These are phyloP conservation scores for Pyropia yezoensis DNA, from an alignment of 23 red algal species.

Conservation along the genomic window DNA sequence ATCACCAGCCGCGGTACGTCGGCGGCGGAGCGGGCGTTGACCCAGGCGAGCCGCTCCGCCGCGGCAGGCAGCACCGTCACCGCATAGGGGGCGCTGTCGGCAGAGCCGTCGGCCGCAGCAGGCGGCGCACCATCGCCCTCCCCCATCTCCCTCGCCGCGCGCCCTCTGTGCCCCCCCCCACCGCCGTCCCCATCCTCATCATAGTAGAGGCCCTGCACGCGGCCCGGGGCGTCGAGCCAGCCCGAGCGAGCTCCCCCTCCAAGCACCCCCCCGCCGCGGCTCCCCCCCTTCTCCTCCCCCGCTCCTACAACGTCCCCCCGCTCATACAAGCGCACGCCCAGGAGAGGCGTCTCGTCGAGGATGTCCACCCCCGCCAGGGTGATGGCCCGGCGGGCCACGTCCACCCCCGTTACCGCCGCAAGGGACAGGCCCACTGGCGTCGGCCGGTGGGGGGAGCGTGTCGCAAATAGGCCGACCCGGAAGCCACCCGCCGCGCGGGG, in stretches of 20 bases:
- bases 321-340: slow-evolving; percentile 27
- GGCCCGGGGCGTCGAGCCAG: slow-evolving; percentile 42
- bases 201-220: slow-evolving; percentile 43
- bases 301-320: not conserved
- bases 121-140: too few species aligned
- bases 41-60: slow-evolving; percentile 23
- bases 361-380: slow-evolving; percentile 23
- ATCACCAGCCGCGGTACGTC: slow-evolving; percentile 19
- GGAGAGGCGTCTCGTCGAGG: slow-evolving; percentile 57
- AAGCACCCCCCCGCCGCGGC: not conserved
- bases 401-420: slow-evolving; percentile 20
- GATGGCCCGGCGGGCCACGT: slow-evolving; percentile 1
- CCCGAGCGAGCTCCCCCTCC: slow-evolving; percentile 12
- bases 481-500: slow-evolving; percentile 48
- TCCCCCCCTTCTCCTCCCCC: too few species aligned
- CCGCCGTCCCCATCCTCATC: slow-evolving; percentile 6
- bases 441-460: slow-evolving; percentile 44
- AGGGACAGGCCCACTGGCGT: slow-evolving; percentile 45
- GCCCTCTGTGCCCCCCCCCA: not conserved
- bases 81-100: not conserved
- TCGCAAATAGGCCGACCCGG: slow-evolving; percentile 58
- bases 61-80: slow-evolving; percentile 8
- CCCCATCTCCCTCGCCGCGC: not conserved
- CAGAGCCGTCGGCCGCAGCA: too few species aligned
- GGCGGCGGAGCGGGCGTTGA: slow-evolving; percentile 20